phyloP scores from a whole-genome alignment of 495 filamentous ascomycete genomes.

The Aspergillus bertholletiae region DNA sequence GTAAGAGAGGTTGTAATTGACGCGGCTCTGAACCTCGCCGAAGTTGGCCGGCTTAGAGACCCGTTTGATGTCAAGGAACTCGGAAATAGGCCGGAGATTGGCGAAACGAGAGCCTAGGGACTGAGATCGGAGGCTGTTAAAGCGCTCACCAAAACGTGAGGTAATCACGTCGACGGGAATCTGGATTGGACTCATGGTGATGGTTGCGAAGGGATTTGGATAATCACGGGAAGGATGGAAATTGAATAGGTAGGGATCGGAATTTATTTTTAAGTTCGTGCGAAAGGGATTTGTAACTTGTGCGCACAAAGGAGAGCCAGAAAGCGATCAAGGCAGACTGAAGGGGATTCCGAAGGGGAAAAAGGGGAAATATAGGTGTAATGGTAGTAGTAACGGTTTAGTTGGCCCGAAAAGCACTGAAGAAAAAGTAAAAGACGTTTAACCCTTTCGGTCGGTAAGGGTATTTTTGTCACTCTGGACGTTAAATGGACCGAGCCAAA shows the following conservation, averaged over 20 bases:
- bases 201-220: background rate
- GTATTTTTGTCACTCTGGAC: background rate
- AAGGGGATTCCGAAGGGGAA: slow-evolving; percentile 11
- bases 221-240: background rate
- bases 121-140: slow-evolving; percentile 73
- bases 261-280: background rate
- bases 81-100: slow-evolving; percentile 85
- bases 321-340: slow-evolving; percentile 4
- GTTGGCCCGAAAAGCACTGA: slow-evolving; percentile 12
- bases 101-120: slow-evolving; percentile 79
- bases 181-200: slow-evolving; percentile 78
- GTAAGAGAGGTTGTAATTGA: slow-evolving; percentile 95
- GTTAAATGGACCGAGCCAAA: background rate
- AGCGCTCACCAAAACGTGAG: slow-evolving; percentile 74
- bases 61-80: slow-evolving; percentile 95
- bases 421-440: background rate
- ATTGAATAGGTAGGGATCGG: background rate
- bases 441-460: background rate
- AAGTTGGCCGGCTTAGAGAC: slow-evolving; percentile 92
- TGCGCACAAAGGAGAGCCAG: background rate
- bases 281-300: slow-evolving; percentile 74
- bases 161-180: slow-evolving; percentile 90
- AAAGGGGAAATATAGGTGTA: slow-evolving; percentile 4
- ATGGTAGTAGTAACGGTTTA: slow-evolving; percentile 14
- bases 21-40: slow-evolving; percentile 82